These are phyloP conservation scores for Eremomyces bilateralis DNA, from an alignment of 495 filamentous ascomycete genomes.

Conservation along the genomic window DNA sequence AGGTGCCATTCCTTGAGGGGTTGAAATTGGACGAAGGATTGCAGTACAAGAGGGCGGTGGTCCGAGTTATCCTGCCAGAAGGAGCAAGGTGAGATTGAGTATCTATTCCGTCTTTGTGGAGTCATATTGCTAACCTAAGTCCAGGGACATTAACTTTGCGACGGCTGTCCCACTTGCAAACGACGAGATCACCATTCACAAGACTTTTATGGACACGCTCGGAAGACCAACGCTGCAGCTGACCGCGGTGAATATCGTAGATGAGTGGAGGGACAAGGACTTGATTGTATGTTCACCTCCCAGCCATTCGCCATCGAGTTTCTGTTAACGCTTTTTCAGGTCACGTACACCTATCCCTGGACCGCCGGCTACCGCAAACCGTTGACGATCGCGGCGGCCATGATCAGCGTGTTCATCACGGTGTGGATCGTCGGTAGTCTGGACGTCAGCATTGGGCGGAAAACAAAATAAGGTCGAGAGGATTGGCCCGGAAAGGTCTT, in stretches of 20 bases:
- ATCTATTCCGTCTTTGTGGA: conserved; percentile 12
- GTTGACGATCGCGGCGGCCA: conserved; percentile 52
- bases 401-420: conserved; percentile 50
- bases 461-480: conserved; percentile 1
- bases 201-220: conserved; percentile 84
- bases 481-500: too few relatives aligned
- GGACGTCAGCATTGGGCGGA: conserved; percentile 42
- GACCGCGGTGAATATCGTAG: conserved; percentile 64
- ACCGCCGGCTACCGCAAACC: conserved; percentile 67
- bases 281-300: conserved; percentile 27
- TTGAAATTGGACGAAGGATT: conserved; percentile 66
- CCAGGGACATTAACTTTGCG: conserved; percentile 40
- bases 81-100: conserved; percentile 66
- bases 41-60: conserved; percentile 58
- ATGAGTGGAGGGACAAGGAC: conserved; percentile 64
- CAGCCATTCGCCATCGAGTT: conserved; percentile 9
- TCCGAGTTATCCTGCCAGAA: conserved; percentile 75
- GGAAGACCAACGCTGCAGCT: conserved; percentile 70
- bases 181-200: conserved; percentile 37
- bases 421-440: conserved; percentile 58
- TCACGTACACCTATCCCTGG: conserved; percentile 73
- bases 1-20: conserved; percentile 89
- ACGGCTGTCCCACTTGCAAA: conserved; percentile 35
- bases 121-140: conserved; percentile 10
- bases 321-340: conserved; percentile 9